A percentile compares a stretch with the other conserved stretches of the same genome.
These are phyloP conservation scores for Brassica cretica DNA, from an alignment of 345 rosid genomes.

Conservation along the genomic window DNA sequence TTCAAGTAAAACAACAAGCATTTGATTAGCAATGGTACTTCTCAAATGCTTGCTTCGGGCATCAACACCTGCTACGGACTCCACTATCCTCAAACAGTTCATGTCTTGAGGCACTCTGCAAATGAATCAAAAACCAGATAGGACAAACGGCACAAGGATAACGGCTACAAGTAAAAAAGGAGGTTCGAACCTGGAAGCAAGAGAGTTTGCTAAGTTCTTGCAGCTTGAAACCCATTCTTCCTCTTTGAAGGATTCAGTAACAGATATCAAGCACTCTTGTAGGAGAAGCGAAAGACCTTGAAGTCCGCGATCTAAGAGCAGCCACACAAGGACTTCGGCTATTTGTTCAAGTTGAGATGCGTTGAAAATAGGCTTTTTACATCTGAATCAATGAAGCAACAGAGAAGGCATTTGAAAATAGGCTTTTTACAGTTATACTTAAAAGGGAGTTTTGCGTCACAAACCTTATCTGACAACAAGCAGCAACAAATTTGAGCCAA, in stretches of 20 bases:
- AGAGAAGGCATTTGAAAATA: not conserved
- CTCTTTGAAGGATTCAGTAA: conserved; percentile 61
- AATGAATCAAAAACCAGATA: conserved; percentile 25
- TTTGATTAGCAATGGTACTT: conserved; percentile 59
- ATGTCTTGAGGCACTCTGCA: conserved; percentile 73
- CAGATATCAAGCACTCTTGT: conserved; percentile 51
- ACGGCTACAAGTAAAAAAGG: not conserved
- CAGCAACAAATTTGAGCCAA: conserved; percentile 64
- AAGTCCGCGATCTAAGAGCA: conserved; percentile 65
- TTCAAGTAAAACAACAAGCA: conserved; percentile 55
- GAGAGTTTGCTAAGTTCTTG: conserved; percentile 57
- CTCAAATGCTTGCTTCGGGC: conserved; percentile 62
- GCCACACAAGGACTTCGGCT: conserved; percentile 46
- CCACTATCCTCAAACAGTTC: conserved; percentile 74
- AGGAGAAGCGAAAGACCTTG: conserved; percentile 59
- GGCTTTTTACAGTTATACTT: too few species aligned
- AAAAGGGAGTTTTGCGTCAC: conserved; percentile 20
- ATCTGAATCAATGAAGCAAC: conserved; percentile 43
- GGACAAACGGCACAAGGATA: not conserved
- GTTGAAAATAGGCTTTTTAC: conserved; percentile 44
- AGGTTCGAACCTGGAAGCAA: conserved; percentile 62
- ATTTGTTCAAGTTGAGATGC: conserved; percentile 65
- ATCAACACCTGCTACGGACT: conserved; percentile 61
- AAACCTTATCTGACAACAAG: conserved; percentile 67
- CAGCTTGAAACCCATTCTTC: conserved; percentile 74